phyloP scores from a whole-genome alignment of 2,329 filamentous ascomycete genomes.

The Hypoxylon sp. region DNA sequence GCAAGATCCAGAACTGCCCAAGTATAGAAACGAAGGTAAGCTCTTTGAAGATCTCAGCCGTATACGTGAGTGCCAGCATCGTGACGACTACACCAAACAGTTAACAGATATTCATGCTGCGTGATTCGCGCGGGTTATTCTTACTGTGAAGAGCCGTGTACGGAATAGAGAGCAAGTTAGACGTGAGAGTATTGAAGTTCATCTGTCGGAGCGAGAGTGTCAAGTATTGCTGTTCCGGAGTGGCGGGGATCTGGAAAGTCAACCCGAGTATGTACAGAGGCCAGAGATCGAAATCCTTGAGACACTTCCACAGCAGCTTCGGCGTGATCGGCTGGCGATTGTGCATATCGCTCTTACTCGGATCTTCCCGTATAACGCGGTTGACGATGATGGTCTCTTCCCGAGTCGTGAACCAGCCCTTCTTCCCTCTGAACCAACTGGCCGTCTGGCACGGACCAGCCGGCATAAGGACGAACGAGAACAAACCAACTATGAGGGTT shows the following conservation, averaged over 20 bases:
- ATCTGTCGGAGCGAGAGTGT: conserved; percentile 65
- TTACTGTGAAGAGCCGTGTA: conserved; percentile 55
- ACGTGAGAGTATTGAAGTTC: conserved; percentile 65
- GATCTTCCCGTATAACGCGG: conserved; percentile 67
- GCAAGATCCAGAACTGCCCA: conserved; percentile 72
- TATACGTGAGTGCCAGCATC: conserved; percentile 56
- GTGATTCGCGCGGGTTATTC: conserved; percentile 6
- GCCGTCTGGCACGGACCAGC: conserved; percentile 60
- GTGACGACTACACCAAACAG: conserved; percentile 50
- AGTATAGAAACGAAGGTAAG: conserved; percentile 64
- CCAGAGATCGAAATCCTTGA: conserved; percentile 71
- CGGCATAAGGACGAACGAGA: conserved; percentile 66
- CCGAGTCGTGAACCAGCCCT: conserved; percentile 68
- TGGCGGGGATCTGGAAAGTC: conserved; percentile 62
- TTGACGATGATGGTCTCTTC: conserved; percentile 72
- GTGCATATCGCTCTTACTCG: conserved; percentile 69
- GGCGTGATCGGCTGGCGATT: conserved; percentile 68
- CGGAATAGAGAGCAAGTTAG: conserved; percentile 68
- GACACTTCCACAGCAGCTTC: conserved; percentile 61
- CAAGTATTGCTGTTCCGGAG: conserved; percentile 62
- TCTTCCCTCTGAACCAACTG: conserved; percentile 62
- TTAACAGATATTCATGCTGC: conserved; percentile 3
- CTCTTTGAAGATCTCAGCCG: conserved; percentile 62
- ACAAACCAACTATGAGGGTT: conserved; percentile 58
- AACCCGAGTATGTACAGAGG: conserved; percentile 65